Percentiles rank a stretch among this genome's conserved stretches.
Conservation (phyloP, 257 asterid species). For the Anisodus acutangulus region DNA sequence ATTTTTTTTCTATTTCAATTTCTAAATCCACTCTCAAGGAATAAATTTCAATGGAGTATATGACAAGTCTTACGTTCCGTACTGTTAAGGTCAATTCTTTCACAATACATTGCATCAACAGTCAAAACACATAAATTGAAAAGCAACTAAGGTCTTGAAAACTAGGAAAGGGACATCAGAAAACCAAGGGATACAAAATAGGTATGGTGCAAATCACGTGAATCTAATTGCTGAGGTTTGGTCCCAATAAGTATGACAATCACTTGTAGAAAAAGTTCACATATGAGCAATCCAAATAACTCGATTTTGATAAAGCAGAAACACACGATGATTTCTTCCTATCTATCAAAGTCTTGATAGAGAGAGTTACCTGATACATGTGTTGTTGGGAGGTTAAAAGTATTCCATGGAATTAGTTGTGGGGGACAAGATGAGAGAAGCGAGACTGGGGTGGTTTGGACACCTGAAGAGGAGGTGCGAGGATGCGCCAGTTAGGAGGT, state of each 20-base stretch:
- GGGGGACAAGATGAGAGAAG: too few relatives aligned
- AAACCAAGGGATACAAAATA: neutral
- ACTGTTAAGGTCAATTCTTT: neutral
- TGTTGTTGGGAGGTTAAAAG: too few relatives aligned
- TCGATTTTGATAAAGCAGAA: too few relatives aligned
- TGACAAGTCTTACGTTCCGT: neutral
- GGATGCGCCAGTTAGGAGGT: too few relatives aligned
- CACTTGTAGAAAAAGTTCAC: neutral
- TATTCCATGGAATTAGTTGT: too few relatives aligned
- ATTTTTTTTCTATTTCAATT: neutral
- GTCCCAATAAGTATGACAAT: neutral
- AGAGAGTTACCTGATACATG: too few relatives aligned
- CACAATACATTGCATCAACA: neutral
- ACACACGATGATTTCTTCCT: too few relatives aligned
- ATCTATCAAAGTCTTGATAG: too few relatives aligned
- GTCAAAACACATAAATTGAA: neutral
- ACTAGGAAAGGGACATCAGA: neutral
- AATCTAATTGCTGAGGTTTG: neutral
- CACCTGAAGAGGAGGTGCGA: too few relatives aligned
- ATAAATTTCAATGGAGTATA: neutral
- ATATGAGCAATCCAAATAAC: neutral
- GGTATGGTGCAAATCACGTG: neutral
- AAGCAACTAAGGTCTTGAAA: neutral
- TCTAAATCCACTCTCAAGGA: neutral
- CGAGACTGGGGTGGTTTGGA: too few relatives aligned